phyloP scores from a whole-genome alignment of 495 filamentous ascomycete species.

The Physcia stellaris region DNA sequence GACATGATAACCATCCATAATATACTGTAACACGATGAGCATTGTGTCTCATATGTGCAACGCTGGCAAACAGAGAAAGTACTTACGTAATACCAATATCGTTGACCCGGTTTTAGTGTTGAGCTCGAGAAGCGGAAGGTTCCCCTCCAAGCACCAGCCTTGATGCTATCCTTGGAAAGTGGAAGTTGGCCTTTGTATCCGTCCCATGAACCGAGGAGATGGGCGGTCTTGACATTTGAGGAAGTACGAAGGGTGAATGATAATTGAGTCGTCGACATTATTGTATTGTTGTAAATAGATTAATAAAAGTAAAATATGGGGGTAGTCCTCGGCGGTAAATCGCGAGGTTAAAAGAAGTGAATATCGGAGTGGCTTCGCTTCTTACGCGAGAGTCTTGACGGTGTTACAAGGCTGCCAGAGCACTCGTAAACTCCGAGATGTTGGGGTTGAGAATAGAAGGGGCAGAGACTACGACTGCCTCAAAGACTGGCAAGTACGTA shows the following conservation, averaged over 20 bases:
- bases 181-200: slow-evolving; percentile 88
- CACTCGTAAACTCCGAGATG: slow-evolving; percentile 9
- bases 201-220: slow-evolving; percentile 97
- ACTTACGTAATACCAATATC: slow-evolving; percentile 96
- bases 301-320: slow-evolving; percentile 21
- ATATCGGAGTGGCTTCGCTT: slow-evolving; percentile 5
- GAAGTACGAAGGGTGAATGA: slow-evolving; percentile 90
- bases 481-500: slow-evolving; percentile 7
- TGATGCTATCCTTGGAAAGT: slow-evolving; percentile 73
- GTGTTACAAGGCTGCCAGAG: slow-evolving; percentile 15
- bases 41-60: no score
- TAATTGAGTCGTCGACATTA: slow-evolving; percentile 75
- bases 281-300: slow-evolving; percentile 33
- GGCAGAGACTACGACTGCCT: slow-evolving; percentile 15
- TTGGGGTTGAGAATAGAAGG: neutral
- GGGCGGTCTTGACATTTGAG: slow-evolving; percentile 92
- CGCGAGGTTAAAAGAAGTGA: slow-evolving; percentile 6
- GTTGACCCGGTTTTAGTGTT: slow-evolving; percentile 66
- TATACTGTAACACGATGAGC: no score
- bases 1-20: slow-evolving; percentile 98
- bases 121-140: slow-evolving; percentile 88
- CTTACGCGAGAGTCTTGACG: neutral
- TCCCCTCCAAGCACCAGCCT: slow-evolving; percentile 80
- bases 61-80: no score
- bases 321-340: slow-evolving; percentile 15